Evolutionary conservation across 345 rosid genomes (phyloP).

Genomic region (Stellera chamaejasme): DNA sequence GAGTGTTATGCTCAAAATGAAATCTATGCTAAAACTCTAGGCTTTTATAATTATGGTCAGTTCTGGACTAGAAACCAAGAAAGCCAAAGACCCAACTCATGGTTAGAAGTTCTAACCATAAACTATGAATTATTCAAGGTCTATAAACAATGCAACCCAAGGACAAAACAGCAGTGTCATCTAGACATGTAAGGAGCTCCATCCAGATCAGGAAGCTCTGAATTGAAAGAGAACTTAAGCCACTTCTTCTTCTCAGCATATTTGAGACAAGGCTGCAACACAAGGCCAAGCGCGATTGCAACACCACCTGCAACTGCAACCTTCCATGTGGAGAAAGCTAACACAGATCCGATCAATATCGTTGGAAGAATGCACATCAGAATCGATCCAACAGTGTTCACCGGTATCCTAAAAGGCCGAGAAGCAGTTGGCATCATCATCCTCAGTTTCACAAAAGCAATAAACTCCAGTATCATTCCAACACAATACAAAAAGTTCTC

Average conservation of each 20-base stretch:
- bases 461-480: constrained; percentile 71
- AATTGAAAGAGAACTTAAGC: constrained; percentile 41
- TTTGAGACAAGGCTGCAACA: constrained; percentile 43
- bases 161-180: no score
- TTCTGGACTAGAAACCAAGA: no score
- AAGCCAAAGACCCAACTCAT: no score
- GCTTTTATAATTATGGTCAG: no score
- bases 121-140: no score
- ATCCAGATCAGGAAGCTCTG: constrained; percentile 28
- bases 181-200: no score
- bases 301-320: constrained; percentile 41
- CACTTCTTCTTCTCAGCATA: constrained; percentile 44
- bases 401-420: constrained; percentile 66
- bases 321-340: constrained; percentile 53
- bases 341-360: constrained; percentile 43
- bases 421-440: constrained; percentile 42
- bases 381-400: constrained; percentile 52
- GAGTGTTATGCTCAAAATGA: no score
- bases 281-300: constrained; percentile 45
- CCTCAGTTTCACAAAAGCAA: constrained; percentile 49
- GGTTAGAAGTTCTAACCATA: no score
- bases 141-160: no score
- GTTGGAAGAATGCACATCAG: constrained; percentile 68
- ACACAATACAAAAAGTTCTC: constrained; percentile 70
- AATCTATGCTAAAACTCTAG: no score